phyloP scores from a whole-genome alignment of 2,329 filamentous ascomycete species.

The Claviceps sorghi region DNA sequence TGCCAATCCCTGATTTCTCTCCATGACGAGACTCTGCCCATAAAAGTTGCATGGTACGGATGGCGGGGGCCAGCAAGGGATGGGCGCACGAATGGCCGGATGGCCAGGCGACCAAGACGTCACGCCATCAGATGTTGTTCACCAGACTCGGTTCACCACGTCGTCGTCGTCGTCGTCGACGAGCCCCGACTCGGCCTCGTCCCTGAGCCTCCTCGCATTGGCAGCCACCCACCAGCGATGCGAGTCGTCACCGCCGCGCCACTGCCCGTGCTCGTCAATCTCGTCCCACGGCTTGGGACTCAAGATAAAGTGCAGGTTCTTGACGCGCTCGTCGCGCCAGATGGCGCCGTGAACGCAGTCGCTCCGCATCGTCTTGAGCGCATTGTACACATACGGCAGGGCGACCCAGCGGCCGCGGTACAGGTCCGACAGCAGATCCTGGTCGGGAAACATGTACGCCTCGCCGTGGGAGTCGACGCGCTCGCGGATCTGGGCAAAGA shows the following conservation, averaged over 20 bases:
- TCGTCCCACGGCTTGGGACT: conserved; percentile 49
- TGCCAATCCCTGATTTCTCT: no score
- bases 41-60: no score
- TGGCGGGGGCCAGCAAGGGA: no score
- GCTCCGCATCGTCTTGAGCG: conserved; percentile 44
- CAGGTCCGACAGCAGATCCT: conserved; percentile 40
- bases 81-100: no score
- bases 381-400: conserved; percentile 47
- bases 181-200: conserved; percentile 27
- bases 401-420: conserved; percentile 42
- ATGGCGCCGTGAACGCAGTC: conserved; percentile 37
- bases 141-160: no score
- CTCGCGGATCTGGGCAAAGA: conserved; percentile 36
- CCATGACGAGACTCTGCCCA: neutral
- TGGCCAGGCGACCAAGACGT: no score
- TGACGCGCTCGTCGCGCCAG: conserved; percentile 43
- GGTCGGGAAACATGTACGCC: conserved; percentile 43
- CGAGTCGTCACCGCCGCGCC: conserved; percentile 30
- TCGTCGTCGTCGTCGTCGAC: neutral
- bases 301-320: conserved; percentile 48
- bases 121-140: no score
- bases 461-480: conserved; percentile 34
- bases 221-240: conserved; percentile 42
- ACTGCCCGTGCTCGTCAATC: conserved; percentile 27
- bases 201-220: conserved; percentile 28